These are phyloP conservation scores for Naumovozyma castellii DNA, from an alignment of 805 yeast genomes.

Conservation along the genomic window DNA sequence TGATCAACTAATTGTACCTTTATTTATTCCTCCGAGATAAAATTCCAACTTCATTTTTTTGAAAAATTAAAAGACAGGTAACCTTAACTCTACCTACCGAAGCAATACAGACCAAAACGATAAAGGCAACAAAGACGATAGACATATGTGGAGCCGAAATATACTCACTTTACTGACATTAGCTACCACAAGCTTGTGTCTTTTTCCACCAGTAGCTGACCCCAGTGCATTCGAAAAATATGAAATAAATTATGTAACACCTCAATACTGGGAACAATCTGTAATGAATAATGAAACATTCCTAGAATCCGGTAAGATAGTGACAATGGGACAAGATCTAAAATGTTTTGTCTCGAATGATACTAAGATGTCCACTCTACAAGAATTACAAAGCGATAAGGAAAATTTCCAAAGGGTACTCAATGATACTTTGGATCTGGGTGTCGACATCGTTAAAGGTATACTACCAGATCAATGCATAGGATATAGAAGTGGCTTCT, in stretches of 20 bases:
- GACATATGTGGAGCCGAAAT: neutral
- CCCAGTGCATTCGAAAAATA: slow-evolving; percentile 13
- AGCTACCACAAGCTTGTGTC: neutral
- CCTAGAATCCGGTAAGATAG: slow-evolving; percentile 9
- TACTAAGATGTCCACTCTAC: slow-evolving; percentile 1
- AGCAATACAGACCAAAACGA: neutral
- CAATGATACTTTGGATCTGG: slow-evolving; percentile 11
- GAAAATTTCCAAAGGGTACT: slow-evolving; percentile 10
- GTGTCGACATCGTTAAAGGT: slow-evolving; percentile 12
- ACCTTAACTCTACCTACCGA: slow-evolving; percentile 1
- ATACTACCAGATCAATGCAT: slow-evolving; percentile 19
- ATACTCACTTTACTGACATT: neutral
- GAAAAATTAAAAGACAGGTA: neutral
- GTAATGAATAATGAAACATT: slow-evolving; percentile 8
- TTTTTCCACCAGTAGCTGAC: slow-evolving; percentile 16
- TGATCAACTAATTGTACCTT: too few species aligned
- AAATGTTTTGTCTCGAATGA: slow-evolving; percentile 17
- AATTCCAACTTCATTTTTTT: too few species aligned
- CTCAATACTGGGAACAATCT: slow-evolving; percentile 10
- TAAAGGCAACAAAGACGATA: too few species aligned
- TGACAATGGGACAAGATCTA: slow-evolving; percentile 12
- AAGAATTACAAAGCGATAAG: slow-evolving; percentile 5
- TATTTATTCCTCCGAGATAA: too few species aligned
- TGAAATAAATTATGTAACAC: slow-evolving; percentile 13
- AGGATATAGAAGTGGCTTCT: slow-evolving; percentile 34